A percentile compares a stretch with the other conserved stretches of the same genome.
Conservation (phyloP, 1,284 basidiomycete species). For the Cystobasidium slooffiae region DNA sequence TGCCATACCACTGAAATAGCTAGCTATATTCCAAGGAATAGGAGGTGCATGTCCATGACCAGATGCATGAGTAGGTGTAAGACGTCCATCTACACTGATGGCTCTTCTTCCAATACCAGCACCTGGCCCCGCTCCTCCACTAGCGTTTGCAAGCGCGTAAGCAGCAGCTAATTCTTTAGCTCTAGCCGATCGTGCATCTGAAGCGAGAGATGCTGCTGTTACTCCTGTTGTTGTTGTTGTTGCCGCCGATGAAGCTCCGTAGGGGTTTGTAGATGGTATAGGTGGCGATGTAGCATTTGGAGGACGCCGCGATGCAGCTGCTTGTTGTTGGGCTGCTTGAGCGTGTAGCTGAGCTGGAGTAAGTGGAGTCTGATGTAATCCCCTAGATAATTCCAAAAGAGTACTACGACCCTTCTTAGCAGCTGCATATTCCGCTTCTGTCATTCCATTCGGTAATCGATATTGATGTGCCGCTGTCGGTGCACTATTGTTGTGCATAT, state of each 20-base stretch:
- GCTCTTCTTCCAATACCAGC: conserved; percentile 1
- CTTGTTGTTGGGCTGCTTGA: not conserved
- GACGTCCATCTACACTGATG: conserved; percentile 25
- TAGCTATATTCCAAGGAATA: conserved; percentile 32
- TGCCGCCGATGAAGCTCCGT: not conserved
- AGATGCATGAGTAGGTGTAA: conserved; percentile 5
- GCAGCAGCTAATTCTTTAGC: conserved; percentile 35
- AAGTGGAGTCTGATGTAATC: not conserved
- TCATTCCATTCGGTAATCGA: not conserved
- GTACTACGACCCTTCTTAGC: no score
- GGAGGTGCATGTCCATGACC: conserved; percentile 3
- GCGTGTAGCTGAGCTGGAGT: conserved; percentile 7
- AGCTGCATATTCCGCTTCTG: not conserved
- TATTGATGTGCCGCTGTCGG: not conserved
- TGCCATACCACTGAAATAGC: conserved; percentile 23
- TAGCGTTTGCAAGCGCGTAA: conserved; percentile 24
- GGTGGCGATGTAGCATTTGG: conserved; percentile 1
- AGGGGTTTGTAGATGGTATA: not conserved
- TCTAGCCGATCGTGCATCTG: conserved; percentile 11
- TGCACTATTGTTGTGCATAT: no score
- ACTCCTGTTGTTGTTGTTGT: not conserved
- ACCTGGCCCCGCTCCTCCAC: not conserved
- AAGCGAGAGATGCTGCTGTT: not conserved
- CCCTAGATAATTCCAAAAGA: not conserved
- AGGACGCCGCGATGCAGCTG: conserved; percentile 3